Percentiles rank a stretch among this genome's conserved stretches.
Evolutionary conservation across 1,284 basidiomycete species (phyloP).

Genomic region (Cryptococcus sp.): DNA sequence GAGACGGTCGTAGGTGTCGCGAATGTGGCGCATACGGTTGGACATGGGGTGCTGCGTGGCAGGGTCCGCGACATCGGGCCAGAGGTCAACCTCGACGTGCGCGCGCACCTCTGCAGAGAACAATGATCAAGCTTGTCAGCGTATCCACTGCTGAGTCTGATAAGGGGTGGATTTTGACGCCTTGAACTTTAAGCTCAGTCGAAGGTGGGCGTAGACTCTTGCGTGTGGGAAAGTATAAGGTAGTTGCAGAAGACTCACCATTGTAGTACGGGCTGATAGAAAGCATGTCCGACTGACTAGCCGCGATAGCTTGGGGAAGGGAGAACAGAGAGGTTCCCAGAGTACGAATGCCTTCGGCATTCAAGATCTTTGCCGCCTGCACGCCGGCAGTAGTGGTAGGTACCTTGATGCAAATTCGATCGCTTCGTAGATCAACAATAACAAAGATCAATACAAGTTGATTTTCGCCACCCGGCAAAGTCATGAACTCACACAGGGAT

Average conservation of each 20-base stretch:
- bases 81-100: constrained; percentile 24
- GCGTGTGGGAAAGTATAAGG: not conserved
- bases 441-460: not conserved
- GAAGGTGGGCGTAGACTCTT: too few species aligned
- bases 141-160: too few species aligned
- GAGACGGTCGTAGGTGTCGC: constrained; percentile 30
- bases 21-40: constrained; percentile 35
- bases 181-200: too few species aligned
- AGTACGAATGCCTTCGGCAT: constrained; percentile 41
- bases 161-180: not conserved
- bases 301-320: constrained; percentile 46
- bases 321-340: constrained; percentile 47
- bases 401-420: constrained; percentile 49
- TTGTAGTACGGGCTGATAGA: constrained; percentile 49
- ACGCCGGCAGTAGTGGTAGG: constrained; percentile 46
- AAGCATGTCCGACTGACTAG: constrained; percentile 42
- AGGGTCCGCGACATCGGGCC: constrained; percentile 32
- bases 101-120: constrained; percentile 22
- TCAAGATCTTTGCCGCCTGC: constrained; percentile 35
- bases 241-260: constrained; percentile 20
- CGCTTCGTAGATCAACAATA: constrained; percentile 6
- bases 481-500: constrained; percentile 21
- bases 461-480: not conserved
- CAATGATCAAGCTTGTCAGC: not conserved
- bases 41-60: constrained; percentile 36